Base-by-base conservation (phyloP, 2,329 filamentous ascomycete species). In the Cytospora piceae region DNA sequence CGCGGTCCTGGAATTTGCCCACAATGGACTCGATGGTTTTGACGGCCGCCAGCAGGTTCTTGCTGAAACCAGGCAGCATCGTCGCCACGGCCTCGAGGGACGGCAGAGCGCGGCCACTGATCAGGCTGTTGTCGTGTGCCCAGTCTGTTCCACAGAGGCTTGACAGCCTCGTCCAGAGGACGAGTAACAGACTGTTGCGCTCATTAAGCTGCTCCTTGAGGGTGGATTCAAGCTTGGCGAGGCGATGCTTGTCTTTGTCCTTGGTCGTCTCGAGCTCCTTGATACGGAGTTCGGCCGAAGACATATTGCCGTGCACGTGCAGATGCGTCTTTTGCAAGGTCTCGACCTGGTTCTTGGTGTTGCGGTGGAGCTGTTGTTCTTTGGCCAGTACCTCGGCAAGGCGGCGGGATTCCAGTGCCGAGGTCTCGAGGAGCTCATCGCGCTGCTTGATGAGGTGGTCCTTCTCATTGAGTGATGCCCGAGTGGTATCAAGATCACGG, bases 111-210 rank as follows among this genome's bases (percentile, higher is more conserved):
- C 94, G 91, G 24, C 93, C 92, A 72, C 95, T 94, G 74, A 98
- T 91, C 29, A 97, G 86, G 64, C 90, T 90, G 76, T 98, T 94
- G 72, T 90, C 88, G 75, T 97, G 91, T 5, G 91, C 87, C 94
- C 95, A 99, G 74, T 98, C 95, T 0, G 88, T 85, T 14, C 95
- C 95, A 72, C 95, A 98, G 53, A 98, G 84, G 0, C 87, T 84
- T 4, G 92, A 94, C 11, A 99, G 84, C 55, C 91, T 87, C 69
- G 94, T 94, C 95, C 95, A 99, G 6, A 98, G 81, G n/a, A 88
- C 85, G 27, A 97, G 85, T 22, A 98, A 84, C 61, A 99, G 82
- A 67, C 92, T 90, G 78, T 98, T 97, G 63, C 95, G 89, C 78
- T 98, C 95, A 53, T 85, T 86, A 49, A 98, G 84, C 78, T 98